Conservation (phyloP, 2,329 filamentous ascomycete species). For the Dactylellina cionopaga region DNA sequence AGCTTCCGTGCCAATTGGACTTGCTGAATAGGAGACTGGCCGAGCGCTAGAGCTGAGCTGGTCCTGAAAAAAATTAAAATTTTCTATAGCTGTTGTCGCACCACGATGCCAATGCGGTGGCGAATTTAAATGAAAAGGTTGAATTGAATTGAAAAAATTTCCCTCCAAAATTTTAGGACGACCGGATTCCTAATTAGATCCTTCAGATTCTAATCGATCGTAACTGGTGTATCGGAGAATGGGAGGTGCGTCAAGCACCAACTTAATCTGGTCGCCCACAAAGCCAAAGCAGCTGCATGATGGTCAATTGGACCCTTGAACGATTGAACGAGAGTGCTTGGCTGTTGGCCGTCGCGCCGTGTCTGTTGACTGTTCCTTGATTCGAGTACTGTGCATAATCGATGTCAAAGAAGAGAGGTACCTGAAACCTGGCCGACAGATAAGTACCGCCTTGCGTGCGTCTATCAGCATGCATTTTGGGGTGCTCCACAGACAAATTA, state of each 20-base stretch:
- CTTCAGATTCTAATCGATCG: conserved; percentile 22
- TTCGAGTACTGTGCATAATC: conserved; percentile 18
- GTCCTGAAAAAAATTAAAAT: neutral
- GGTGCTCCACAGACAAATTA: conserved; percentile 20
- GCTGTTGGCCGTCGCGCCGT: conserved; percentile 24
- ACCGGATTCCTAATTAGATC: conserved; percentile 7
- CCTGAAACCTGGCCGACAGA: too few species aligned
- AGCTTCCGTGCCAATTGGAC: conserved; percentile 20
- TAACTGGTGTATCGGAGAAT: conserved; percentile 30
- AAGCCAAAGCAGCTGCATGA: conserved; percentile 25
- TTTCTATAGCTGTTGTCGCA: conserved; percentile 31
- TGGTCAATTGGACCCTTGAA: conserved; percentile 42
- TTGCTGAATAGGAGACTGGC: conserved; percentile 3
- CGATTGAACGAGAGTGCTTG: too few species aligned
- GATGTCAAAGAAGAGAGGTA: neutral
- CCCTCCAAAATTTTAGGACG: conserved; percentile 19
- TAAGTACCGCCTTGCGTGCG: conserved; percentile 14
- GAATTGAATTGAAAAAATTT: conserved; percentile 13
- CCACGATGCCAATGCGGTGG: conserved; percentile 46
- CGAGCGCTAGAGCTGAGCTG: conserved; percentile 5
- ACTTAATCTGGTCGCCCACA: conserved; percentile 40
- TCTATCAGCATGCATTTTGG: conserved; percentile 20
- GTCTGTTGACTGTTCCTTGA: conserved; percentile 39
- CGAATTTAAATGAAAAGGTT: conserved; percentile 26
- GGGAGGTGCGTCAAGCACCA: conserved; percentile 30